phyloP scores from a whole-genome alignment of 371 early-diverging fungal species.

The Parasitella parasitica region DNA sequence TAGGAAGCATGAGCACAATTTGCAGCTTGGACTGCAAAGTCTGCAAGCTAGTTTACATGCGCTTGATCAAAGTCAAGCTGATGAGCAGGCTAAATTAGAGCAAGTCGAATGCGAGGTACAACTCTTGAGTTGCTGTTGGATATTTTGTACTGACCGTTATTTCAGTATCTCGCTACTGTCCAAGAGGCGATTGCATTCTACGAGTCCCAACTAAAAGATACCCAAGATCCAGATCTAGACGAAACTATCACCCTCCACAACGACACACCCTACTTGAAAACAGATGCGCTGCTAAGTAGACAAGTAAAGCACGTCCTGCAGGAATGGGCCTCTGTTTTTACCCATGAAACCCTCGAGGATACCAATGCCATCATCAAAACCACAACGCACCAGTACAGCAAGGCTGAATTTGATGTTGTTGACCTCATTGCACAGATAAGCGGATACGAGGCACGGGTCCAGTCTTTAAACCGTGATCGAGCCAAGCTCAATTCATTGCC shows the following conservation, averaged over 20 bases:
- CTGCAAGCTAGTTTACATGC: background rate
- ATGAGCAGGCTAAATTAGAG: background rate
- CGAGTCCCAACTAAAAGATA: background rate
- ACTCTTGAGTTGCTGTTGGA: too few species aligned
- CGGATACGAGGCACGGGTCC: constrained; percentile 15
- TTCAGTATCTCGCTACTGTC: background rate
- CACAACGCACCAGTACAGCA: background rate
- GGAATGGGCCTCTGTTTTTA: background rate
- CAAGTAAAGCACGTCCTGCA: background rate
- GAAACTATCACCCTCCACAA: background rate
- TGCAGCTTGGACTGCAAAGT: background rate
- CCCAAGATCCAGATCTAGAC: background rate
- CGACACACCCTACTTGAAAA: background rate
- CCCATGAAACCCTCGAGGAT: background rate
- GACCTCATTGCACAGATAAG: constrained; percentile 16
- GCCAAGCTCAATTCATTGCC: constrained; percentile 14
- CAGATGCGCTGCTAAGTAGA: background rate
- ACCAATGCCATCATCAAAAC: background rate
- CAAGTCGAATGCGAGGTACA: background rate
- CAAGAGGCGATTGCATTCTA: background rate
- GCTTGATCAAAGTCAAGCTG: background rate
- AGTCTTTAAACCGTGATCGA: constrained; percentile 1
- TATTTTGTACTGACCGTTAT: background rate
- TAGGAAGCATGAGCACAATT: background rate
- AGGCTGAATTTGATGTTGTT: constrained; percentile 13